A percentile compares a stretch with the other conserved stretches of the same genome.
Evolutionary conservation across 2,329 filamentous ascomycete species (phyloP).

Genomic region (Talaromyces sp.): DNA sequence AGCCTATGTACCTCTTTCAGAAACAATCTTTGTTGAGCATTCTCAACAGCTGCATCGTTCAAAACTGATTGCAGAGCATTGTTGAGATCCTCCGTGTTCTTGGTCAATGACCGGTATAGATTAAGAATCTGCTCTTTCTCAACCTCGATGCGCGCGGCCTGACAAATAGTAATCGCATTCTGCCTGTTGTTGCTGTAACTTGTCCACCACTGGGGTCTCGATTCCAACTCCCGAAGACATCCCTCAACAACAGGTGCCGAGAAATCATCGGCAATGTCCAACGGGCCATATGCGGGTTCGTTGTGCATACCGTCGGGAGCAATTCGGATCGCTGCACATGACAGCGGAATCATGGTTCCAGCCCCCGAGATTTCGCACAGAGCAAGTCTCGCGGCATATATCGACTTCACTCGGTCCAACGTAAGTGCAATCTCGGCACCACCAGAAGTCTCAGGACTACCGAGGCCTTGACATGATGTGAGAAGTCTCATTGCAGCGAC

Average conservation of each 20-base stretch:
- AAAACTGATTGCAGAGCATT: slow-evolving; percentile 35
- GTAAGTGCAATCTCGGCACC: slow-evolving; percentile 27
- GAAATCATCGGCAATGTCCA: slow-evolving; percentile 25
- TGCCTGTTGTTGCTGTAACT: slow-evolving; percentile 62
- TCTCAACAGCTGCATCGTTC: slow-evolving; percentile 28
- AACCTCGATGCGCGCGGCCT: slow-evolving; percentile 56
- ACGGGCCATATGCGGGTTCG: background rate
- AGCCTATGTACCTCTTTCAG: slow-evolving; percentile 29
- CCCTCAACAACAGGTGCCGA: slow-evolving; percentile 36
- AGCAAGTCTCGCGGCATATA: slow-evolving; percentile 60
- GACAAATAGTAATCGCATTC: slow-evolving; percentile 60
- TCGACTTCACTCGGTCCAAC: slow-evolving; percentile 49
- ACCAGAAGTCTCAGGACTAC: slow-evolving; percentile 28
- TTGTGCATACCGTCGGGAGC: slow-evolving; percentile 23
- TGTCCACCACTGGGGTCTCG: slow-evolving; percentile 58
- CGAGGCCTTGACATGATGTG: slow-evolving; percentile 51
- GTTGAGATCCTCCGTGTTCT: slow-evolving; percentile 36
- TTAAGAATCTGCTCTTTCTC: slow-evolving; percentile 50
- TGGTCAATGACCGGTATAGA: slow-evolving; percentile 37
- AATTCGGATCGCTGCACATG: slow-evolving; percentile 51
- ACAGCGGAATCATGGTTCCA: slow-evolving; percentile 47
- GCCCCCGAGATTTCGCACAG: slow-evolving; percentile 60
- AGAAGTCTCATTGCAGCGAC: slow-evolving; percentile 52
- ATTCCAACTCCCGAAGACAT: slow-evolving; percentile 54
- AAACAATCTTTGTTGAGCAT: slow-evolving; percentile 34